A percentile compares a stretch with the other conserved stretches of the same genome.
These are phyloP conservation scores for Aleurites moluccanus DNA, from an alignment of 441 rosid genomes.

Conservation along the genomic window DNA sequence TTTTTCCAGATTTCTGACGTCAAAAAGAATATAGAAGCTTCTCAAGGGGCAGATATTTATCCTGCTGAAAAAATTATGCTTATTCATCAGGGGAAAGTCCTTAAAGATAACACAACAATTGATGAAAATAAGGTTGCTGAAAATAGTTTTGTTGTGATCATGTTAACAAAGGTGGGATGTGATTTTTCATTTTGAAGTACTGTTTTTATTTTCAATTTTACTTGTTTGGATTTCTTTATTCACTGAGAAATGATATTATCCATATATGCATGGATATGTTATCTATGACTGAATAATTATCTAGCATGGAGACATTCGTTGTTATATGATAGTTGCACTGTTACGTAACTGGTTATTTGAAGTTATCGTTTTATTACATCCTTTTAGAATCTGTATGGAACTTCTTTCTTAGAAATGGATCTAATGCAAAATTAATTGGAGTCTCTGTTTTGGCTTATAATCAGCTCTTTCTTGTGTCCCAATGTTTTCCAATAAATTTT, in stretches of 20 bases:
- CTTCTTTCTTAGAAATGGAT: too few relatives aligned
- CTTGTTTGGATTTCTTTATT: not conserved
- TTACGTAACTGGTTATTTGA: not conserved
- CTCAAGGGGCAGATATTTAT: slow-evolving; percentile 64
- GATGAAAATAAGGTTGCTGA: slow-evolving; percentile 73
- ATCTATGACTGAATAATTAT: not conserved
- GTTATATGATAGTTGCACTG: not conserved
- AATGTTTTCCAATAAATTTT: too few relatives aligned
- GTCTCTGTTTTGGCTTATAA: not conserved
- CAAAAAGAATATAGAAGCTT: slow-evolving; percentile 65
- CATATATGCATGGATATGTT: too few relatives aligned
- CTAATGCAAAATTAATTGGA: too few relatives aligned
- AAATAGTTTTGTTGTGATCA: slow-evolving; percentile 72
- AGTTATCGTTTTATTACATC: not conserved
- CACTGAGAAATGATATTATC: not conserved
- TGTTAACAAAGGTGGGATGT: slow-evolving; percentile 65
- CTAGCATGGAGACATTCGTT: too few relatives aligned
- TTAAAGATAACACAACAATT: slow-evolving; percentile 69
- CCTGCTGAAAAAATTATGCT: slow-evolving; percentile 81
- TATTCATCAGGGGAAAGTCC: slow-evolving; percentile 82
- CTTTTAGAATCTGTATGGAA: not conserved
- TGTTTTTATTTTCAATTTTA: not conserved
- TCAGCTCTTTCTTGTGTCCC: too few relatives aligned
- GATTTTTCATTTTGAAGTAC: slow-evolving; percentile 2
- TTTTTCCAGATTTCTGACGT: slow-evolving; percentile 63